A percentile compares a stretch with the other conserved stretches of the same genome.
These are phyloP conservation scores for Tuctoria greenei DNA, from an alignment of 176 grass and related monocot genomes.

Conservation along the genomic window DNA sequence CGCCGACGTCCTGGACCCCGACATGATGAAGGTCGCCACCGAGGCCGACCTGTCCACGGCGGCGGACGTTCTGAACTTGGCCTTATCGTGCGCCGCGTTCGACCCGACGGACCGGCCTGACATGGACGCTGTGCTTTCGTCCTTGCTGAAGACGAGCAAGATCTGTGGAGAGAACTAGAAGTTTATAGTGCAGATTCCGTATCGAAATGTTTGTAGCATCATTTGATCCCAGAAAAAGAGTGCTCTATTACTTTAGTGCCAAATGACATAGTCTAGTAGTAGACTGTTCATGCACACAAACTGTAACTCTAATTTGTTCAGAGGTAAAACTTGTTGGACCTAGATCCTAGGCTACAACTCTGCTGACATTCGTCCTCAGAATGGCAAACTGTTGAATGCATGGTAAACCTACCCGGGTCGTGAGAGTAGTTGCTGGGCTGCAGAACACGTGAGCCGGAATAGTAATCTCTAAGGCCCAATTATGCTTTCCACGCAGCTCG, in stretches of 20 bases:
- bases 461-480: too few relatives aligned
- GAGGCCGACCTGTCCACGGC: conserved; percentile 56
- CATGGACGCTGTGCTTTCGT: conserved; percentile 62
- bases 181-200: neutral
- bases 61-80: conserved; percentile 49
- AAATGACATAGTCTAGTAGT: neutral
- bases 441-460: too few relatives aligned
- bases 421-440: too few relatives aligned
- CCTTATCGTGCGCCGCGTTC: conserved; percentile 59
- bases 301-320: neutral
- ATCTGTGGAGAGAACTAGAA: neutral
- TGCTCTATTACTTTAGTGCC: neutral
- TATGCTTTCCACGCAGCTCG: too few relatives aligned
- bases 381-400: too few relatives aligned
- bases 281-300: neutral
- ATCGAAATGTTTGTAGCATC: neutral
- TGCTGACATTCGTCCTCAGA: too few relatives aligned
- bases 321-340: too few relatives aligned
- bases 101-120: conserved; percentile 63
- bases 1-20: conserved; percentile 50
- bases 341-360: too few relatives aligned
- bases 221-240: neutral
- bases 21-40: conserved; percentile 49
- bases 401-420: too few relatives aligned
- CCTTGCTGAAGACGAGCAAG: conserved; percentile 56